Evolutionary conservation across 1,139 yeast species (phyloP), one percentile per base, ranked within the genome.

Genomic region (Protomyces gravidus): DNA sequence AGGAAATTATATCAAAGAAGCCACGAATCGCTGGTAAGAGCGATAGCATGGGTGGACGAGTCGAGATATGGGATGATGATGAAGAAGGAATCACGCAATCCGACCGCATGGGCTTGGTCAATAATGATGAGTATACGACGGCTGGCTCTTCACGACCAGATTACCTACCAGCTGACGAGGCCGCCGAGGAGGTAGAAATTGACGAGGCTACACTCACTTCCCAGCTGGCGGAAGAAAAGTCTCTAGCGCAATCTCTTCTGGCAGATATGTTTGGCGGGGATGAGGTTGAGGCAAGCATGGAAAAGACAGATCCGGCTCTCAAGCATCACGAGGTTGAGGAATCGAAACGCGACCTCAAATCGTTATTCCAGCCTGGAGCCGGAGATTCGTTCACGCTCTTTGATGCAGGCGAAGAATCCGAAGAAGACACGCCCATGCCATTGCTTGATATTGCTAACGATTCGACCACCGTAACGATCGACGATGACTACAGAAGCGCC

Each of bases 311-410:
- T 49, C 67, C 70, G 23, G 79, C 76, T 21, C 42, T 36, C 42
- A 36, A 36, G 42, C 21, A 36, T 15, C 21, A 15, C 19, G 42
- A 36, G 11, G 42, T 36, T 19, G 42, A 15, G 21, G 42, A n/a
- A 4, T 2, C 42, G 19, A 13, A 17, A 5, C 42, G 39, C 7
- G 51, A 53, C 21, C 46, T 53, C 26, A 46, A 50, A 13, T 46
- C 50, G 9, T 32, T 53, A 30, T 53, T 53, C 58, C 45, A 53
- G 46, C 51, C 58, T 5, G 60, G 60, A 45, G 67, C 76, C 56
- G 80, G 78, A 55, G 84, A 80, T 55, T 61, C 64, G 13, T 32
- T 51, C 86, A 89, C 84, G 68, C 87, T 83, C 67, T 73, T 84
- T 75, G 89, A 83, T 67, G 80, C 75, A 68, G 83, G 82, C 69